Base-by-base conservation (phyloP, 2,329 filamentous ascomycete species). In the Zymoseptoria passerinii region DNA sequence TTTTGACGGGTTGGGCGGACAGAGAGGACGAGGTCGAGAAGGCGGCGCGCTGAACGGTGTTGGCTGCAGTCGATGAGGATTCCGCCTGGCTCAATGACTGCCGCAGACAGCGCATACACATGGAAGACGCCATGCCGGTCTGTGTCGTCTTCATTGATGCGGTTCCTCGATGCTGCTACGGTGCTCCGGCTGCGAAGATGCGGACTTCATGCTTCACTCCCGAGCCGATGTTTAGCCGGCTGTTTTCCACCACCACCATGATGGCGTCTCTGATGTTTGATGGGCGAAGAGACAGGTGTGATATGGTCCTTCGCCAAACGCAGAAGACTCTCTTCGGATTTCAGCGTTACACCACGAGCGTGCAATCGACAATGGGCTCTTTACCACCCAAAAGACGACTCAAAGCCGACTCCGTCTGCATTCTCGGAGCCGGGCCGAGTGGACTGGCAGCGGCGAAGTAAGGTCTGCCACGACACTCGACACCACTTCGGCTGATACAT, bases 361-460 rank as follows among this genome's bases (percentile, higher is more conserved):
- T 28, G 19, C 23, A 13, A 52, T 19, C 50, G 13, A 50, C 49
- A 27, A 65, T 65, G 63, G 61, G 63, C 10, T 65, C 61, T 1
- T 50, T 65, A 16, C 58, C 59, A 44, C 40, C 50, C 7, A 50
- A 55, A 28, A 55, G 59, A 16, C 73, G 58, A 50, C 63, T 76
- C 49, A 68, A 67, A 55, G 79, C 88, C 53, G 79, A 79, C 60
- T 82, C 74, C 51, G 79, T 96, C 63, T 90, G 89, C 64, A 79
- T 96, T 60, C 84, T 96, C 64, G 92, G 92, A 20, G 91, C 88
- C 8, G 92, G 92, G 0, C 89, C 92, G 0, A 83, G 83, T 62
- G 92, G 92, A 4, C 78, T 96, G 3, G 83, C 87, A 27, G 84
- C 87, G 23, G 90, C 90, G 55, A 94, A 90, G 79, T 79, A 70